Evolutionary conservation across 768 basidiomycete genomes (phyloP).

Genomic region (Termitomyces sp.): DNA sequence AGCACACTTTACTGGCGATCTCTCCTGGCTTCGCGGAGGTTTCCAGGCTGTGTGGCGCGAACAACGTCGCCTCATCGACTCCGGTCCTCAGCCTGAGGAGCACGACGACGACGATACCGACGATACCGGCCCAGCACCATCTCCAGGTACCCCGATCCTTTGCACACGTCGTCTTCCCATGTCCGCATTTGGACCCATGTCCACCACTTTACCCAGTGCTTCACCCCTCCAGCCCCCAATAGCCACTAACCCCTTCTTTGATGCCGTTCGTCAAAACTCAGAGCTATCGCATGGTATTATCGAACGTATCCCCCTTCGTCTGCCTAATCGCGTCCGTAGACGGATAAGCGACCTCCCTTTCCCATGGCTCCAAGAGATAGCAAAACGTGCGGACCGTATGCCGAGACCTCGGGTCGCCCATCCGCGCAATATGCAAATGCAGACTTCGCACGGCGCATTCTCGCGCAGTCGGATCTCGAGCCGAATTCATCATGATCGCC

Average conservation of each 20-base stretch:
- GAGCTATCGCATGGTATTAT: conserved; percentile 77
- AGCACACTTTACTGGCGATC: conserved; percentile 51
- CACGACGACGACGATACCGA: conserved; percentile 41
- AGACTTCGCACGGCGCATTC: not conserved
- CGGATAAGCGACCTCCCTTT: conserved; percentile 79
- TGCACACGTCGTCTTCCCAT: conserved; percentile 61
- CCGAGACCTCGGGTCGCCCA: not conserved
- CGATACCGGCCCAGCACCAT: conserved; percentile 8
- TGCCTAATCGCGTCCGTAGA: conserved; percentile 46
- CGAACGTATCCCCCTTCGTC: conserved; percentile 77
- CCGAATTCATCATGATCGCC: conserved; percentile 12
- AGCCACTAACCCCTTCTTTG: conserved; percentile 88
- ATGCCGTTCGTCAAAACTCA: conserved; percentile 85
- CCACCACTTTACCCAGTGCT: conserved; percentile 33
- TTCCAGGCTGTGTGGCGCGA: conserved; percentile 69
- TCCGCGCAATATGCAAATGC: not conserved
- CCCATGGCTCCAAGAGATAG: conserved; percentile 75
- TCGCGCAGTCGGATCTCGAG: not conserved
- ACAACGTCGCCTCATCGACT: conserved; percentile 50
- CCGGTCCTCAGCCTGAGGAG: conserved; percentile 45
- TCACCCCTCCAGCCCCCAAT: too few relatives aligned
- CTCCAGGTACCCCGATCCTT: conserved; percentile 32
- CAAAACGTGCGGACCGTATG: conserved; percentile 25
- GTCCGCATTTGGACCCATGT: conserved; percentile 60
- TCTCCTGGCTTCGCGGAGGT: conserved; percentile 83